Evolutionary conservation across 2,329 filamentous ascomycete genomes (phyloP).

Genomic region (Elsinoe ampelina): DNA sequence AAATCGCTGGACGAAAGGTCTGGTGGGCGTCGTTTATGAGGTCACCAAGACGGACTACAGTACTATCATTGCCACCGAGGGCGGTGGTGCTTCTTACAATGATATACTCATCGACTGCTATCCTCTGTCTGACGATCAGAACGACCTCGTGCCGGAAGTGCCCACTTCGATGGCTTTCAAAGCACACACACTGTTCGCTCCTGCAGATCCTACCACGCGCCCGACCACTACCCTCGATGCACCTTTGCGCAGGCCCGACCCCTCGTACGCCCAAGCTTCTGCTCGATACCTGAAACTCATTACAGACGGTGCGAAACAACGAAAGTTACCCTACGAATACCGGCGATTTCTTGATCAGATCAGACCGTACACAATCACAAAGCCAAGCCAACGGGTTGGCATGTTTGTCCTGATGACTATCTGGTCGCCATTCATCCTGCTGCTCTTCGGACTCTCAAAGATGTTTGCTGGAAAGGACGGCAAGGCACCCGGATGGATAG

Average conservation of each 20-base stretch:
- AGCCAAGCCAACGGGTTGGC: constrained; percentile 56
- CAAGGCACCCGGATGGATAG: constrained; percentile 59
- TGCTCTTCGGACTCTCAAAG: constrained; percentile 42
- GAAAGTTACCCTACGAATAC: constrained; percentile 71
- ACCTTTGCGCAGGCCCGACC: constrained; percentile 50
- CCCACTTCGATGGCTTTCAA: constrained; percentile 60
- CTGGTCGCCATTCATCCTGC: constrained; percentile 50
- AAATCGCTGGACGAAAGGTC: constrained; percentile 64
- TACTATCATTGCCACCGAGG: constrained; percentile 82
- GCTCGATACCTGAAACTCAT: constrained; percentile 75
- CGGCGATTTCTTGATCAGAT: constrained; percentile 61
- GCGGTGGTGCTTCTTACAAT: constrained; percentile 73
- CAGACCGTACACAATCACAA: constrained; percentile 62
- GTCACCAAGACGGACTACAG: constrained; percentile 75
- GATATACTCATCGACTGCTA: constrained; percentile 75
- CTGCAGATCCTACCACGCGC: constrained; percentile 31
- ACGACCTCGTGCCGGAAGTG: constrained; percentile 52
- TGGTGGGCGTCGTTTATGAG: constrained; percentile 93
- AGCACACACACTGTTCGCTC: constrained; percentile 76
- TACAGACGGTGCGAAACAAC: constrained; percentile 66
- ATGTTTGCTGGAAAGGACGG: constrained; percentile 58
- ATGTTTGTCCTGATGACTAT: constrained; percentile 50
- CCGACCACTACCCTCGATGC: constrained; percentile 6
- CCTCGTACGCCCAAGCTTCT: constrained; percentile 71
- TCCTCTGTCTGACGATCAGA: constrained; percentile 46